These are phyloP conservation scores for Termitomyces sp. DNA, from an alignment of 768 basidiomycete species.

Conservation along the genomic window DNA sequence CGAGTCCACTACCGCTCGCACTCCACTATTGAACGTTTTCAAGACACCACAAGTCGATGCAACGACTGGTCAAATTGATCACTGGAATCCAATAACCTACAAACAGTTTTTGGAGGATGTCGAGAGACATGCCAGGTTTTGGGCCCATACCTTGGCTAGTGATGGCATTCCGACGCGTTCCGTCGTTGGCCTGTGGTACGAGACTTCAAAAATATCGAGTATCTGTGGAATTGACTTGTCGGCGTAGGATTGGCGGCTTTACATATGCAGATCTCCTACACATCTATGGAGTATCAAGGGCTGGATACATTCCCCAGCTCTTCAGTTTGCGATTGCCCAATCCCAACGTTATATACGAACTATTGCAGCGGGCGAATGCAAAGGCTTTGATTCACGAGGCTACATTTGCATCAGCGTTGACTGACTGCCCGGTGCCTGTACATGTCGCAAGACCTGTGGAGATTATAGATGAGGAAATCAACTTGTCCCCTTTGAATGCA, in stretches of 20 bases:
- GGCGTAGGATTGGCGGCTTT: constrained; percentile 65
- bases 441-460: constrained; percentile 38
- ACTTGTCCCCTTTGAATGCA: constrained; percentile 28
- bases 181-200: constrained; percentile 71
- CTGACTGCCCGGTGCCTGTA: constrained; percentile 42
- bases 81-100: constrained; percentile 63
- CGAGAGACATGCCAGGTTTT: constrained; percentile 59
- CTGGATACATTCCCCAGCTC: constrained; percentile 72
- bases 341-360: constrained; percentile 63
- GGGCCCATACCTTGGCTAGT: constrained; percentile 43
- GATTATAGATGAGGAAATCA: constrained; percentile 27
- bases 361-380: constrained; percentile 57
- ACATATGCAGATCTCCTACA: constrained; percentile 66
- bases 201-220: background rate
- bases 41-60: constrained; percentile 46
- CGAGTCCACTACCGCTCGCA: constrained; percentile 44
- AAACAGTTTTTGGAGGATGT: constrained; percentile 59
- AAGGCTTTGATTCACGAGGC: constrained; percentile 61
- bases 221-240: background rate
- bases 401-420: constrained; percentile 40
- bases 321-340: constrained; percentile 77
- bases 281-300: constrained; percentile 70
- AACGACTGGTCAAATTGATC: constrained; percentile 31
- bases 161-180: constrained; percentile 46
- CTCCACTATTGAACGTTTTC: constrained; percentile 51